These are phyloP conservation scores for Mollisiaceae sp. DNA, from an alignment of 2,329 filamentous ascomycete species.

Conservation along the genomic window DNA sequence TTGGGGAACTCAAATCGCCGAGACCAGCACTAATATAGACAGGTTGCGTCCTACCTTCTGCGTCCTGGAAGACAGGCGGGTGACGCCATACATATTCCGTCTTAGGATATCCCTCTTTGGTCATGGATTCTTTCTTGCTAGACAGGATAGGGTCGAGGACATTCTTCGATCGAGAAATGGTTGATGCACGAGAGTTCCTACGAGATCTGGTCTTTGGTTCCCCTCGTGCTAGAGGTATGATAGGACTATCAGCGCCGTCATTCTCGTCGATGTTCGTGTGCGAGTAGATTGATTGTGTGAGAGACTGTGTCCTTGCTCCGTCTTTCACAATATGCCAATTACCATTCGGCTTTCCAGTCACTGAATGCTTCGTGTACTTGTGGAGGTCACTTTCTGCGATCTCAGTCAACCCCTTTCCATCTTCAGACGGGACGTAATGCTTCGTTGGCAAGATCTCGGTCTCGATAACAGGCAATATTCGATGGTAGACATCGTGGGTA, in stretches of 20 bases:
- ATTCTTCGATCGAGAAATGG: slow-evolving; percentile 11
- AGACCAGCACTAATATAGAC: slow-evolving; percentile 27
- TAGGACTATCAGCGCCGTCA: slow-evolving; percentile 26
- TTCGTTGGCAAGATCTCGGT: slow-evolving; percentile 57
- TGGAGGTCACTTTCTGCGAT: slow-evolving; percentile 47
- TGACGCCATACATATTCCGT: slow-evolving; percentile 41
- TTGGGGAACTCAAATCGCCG: slow-evolving; percentile 17
- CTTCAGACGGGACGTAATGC: slow-evolving; percentile 47
- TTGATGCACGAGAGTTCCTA: slow-evolving; percentile 17
- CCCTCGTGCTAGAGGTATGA: slow-evolving; percentile 24
- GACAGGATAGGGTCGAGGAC: slow-evolving; percentile 31
- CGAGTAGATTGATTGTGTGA: slow-evolving; percentile 6
- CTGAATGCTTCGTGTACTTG: slow-evolving; percentile 36
- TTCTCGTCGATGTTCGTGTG: slow-evolving; percentile 13
- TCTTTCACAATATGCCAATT: slow-evolving; percentile 29
- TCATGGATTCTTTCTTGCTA: slow-evolving; percentile 35
- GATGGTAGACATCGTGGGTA: slow-evolving; percentile 57
- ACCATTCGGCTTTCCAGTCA: slow-evolving; percentile 17
- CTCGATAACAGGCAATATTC: slow-evolving; percentile 57
- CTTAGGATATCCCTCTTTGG: slow-evolving; percentile 32
- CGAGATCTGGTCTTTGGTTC: slow-evolving; percentile 17
- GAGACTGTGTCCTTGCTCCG: neutral
- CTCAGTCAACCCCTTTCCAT: slow-evolving; percentile 51
- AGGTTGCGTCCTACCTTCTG: slow-evolving; percentile 26
- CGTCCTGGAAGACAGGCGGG: slow-evolving; percentile 34